Evolutionary conservation across 176 grass and related monocot genomes (phyloP).

Genomic region (Carex myosuroides): DNA sequence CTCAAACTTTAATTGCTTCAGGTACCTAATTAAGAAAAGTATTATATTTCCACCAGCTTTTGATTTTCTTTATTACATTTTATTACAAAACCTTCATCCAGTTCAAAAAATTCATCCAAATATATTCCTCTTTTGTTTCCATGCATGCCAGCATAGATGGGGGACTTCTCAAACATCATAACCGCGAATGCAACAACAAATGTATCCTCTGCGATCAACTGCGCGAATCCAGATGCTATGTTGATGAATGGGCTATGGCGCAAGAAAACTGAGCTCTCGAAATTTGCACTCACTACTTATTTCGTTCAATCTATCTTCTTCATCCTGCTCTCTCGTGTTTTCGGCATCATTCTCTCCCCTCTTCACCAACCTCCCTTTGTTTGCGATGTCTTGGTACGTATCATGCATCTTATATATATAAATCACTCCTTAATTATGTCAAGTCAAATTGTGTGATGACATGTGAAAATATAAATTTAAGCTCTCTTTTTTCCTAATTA

Average conservation of each 20-base stretch:
- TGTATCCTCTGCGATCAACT: neutral
- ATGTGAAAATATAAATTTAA: neutral
- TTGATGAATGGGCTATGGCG: slow-evolving; percentile 20
- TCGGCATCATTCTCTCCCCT: neutral
- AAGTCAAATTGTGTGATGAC: neutral
- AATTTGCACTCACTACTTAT: slow-evolving; percentile 15
- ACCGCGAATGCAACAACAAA: neutral
- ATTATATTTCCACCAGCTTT: neutral
- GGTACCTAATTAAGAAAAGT: neutral
- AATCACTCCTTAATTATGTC: neutral
- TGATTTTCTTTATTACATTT: neutral
- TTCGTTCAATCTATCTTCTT: slow-evolving; percentile 19
- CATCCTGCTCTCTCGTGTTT: slow-evolving; percentile 6
- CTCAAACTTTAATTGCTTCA: neutral
- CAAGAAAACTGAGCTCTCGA: neutral
- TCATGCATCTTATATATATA: neutral
- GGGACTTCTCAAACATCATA: neutral
- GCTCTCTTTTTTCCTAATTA: neutral
- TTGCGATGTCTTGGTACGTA: slow-evolving; percentile 10
- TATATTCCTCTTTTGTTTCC: neutral
- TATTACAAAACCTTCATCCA: neutral
- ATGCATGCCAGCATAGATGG: neutral
- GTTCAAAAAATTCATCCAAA: neutral
- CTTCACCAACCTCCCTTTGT: slow-evolving; percentile 19
- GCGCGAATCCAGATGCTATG: slow-evolving; percentile 17